A percentile compares a stretch with the other conserved stretches of the same genome.
phyloP scores from a whole-genome alignment of 805 yeast genomes.

The Candida xyloterini region DNA sequence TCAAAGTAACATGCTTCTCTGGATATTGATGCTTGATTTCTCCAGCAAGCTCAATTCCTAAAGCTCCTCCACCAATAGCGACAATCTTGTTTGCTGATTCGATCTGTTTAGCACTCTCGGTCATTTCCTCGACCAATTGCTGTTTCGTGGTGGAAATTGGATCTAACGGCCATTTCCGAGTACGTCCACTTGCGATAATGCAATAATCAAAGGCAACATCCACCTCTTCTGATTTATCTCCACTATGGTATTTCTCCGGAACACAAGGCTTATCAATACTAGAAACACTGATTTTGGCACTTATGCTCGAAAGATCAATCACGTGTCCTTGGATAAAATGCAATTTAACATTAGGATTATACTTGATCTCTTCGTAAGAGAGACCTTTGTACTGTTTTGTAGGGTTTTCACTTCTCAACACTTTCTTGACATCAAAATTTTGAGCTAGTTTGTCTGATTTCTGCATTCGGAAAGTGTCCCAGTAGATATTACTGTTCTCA shows the following conservation, averaged over 20 bases:
- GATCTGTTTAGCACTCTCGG: conserved; percentile 31
- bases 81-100: conserved; percentile 38
- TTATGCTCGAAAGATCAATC: conserved; percentile 1
- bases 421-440: conserved; percentile 2
- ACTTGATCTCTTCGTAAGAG: conserved; percentile 1
- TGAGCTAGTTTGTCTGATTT: not conserved
- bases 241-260: conserved; percentile 1
- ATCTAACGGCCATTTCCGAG: conserved; percentile 53
- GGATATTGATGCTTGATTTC: conserved; percentile 41
- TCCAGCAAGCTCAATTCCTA: conserved; percentile 50
- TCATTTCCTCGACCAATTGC: conserved; percentile 43
- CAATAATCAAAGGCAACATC: conserved; percentile 43
- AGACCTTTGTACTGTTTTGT: not conserved
- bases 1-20: conserved; percentile 36
- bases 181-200: conserved; percentile 47
- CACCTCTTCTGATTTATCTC: not conserved
- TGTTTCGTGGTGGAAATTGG: conserved; percentile 42
- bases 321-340: conserved; percentile 14
- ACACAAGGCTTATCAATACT: conserved; percentile 2
- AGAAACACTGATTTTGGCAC: conserved; percentile 4
- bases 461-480: conserved; percentile 12
- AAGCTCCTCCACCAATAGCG: conserved; percentile 51
- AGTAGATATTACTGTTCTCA: conserved; percentile 9
- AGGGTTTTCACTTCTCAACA: conserved; percentile 6
- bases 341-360: conserved; percentile 11